These are phyloP conservation scores for Sicyos edulis DNA, from an alignment of 306 rosid genomes.

Conservation along the genomic window DNA sequence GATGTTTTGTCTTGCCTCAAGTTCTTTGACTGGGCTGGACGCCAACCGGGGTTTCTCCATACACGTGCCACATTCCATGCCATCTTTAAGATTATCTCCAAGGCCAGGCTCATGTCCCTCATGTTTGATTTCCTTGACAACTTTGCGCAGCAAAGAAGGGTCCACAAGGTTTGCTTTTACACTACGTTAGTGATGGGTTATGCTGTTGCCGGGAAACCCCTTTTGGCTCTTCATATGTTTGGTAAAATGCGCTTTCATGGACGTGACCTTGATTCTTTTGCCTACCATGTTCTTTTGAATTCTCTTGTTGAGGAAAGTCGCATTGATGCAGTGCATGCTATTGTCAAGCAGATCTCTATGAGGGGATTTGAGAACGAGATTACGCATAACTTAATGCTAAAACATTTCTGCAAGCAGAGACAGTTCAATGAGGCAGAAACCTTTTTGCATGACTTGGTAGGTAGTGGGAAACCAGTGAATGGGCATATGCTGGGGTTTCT, in stretches of 20 bases:
- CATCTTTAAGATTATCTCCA: conserved; percentile 53
- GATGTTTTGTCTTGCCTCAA: conserved; percentile 59
- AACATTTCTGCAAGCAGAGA: conserved; percentile 47
- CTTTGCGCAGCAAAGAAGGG: conserved; percentile 15
- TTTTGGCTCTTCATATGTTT: conserved; percentile 51
- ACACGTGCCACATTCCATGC: conserved; percentile 54
- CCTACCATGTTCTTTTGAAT: conserved; percentile 53
- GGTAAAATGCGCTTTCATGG: conserved; percentile 72
- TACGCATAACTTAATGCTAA: conserved; percentile 38
- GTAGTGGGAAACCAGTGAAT: conserved; percentile 26
- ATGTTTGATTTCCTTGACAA: conserved; percentile 44
- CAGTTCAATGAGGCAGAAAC: conserved; percentile 52
- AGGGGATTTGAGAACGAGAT: conserved; percentile 41
- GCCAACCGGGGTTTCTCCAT: conserved; percentile 47
- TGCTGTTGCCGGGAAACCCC: conserved; percentile 63
- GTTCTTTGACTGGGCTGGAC: conserved; percentile 94
- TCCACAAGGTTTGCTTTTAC: conserved; percentile 33
- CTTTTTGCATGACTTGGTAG: conserved; percentile 30
- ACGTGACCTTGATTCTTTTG: conserved; percentile 45
- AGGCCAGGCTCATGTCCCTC: conserved; percentile 40
- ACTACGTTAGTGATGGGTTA: conserved; percentile 69
- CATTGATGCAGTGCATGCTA: conserved; percentile 37
- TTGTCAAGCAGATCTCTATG: conserved; percentile 42
- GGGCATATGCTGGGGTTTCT: conserved; percentile 39
- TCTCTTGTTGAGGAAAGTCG: conserved; percentile 46